A percentile compares a stretch with the other conserved stretches of the same genome.
Conservation (phyloP, 768 basidiomycete species). For the Hygrophoropsis aurantiaca region DNA sequence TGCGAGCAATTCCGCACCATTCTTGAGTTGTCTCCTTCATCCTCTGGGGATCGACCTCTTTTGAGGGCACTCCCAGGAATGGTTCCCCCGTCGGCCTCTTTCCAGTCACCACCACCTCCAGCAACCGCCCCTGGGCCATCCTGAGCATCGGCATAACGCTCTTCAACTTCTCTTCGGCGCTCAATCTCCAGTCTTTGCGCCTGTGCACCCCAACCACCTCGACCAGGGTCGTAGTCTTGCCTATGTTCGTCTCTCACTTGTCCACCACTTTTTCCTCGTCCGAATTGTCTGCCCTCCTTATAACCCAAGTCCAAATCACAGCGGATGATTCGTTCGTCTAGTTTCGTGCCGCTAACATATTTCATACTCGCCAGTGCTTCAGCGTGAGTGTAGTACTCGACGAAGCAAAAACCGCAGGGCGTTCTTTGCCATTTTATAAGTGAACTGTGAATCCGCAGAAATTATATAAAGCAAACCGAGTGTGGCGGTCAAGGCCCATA, state of each 20-base stretch:
- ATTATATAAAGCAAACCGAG: conserved; percentile 51
- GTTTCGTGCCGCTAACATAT: conserved; percentile 96
- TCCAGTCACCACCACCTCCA: conserved; percentile 85
- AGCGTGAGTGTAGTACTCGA: conserved; percentile 92
- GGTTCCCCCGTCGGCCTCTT: conserved; percentile 49
- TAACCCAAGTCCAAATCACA: conserved; percentile 98
- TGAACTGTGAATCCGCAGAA: conserved; percentile 1
- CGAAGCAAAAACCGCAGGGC: conserved; percentile 94
- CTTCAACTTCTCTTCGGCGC: conserved; percentile 79
- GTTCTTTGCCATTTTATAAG: conserved; percentile 50
- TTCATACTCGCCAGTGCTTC: conserved; percentile 92
- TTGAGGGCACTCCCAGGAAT: conserved; percentile 49
- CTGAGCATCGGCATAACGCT: conserved; percentile 79
- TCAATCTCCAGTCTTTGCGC: conserved; percentile 73
- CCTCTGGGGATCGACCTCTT: conserved; percentile 74
- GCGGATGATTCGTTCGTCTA: conserved; percentile 97
- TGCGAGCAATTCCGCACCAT: conserved; percentile 40
- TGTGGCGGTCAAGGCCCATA: conserved; percentile 91
- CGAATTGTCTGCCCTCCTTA: conserved; percentile 95
- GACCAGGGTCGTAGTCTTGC: conserved; percentile 94
- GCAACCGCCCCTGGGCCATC: conserved; percentile 82
- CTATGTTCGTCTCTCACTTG: conserved; percentile 96
- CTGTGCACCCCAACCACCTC: conserved; percentile 93
- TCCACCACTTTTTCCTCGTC: conserved; percentile 95
- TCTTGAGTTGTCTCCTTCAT: conserved; percentile 63